Evolutionary conservation across 495 filamentous ascomycete genomes (phyloP).

Genomic region (Umbilicaria muhlenbergii): DNA sequence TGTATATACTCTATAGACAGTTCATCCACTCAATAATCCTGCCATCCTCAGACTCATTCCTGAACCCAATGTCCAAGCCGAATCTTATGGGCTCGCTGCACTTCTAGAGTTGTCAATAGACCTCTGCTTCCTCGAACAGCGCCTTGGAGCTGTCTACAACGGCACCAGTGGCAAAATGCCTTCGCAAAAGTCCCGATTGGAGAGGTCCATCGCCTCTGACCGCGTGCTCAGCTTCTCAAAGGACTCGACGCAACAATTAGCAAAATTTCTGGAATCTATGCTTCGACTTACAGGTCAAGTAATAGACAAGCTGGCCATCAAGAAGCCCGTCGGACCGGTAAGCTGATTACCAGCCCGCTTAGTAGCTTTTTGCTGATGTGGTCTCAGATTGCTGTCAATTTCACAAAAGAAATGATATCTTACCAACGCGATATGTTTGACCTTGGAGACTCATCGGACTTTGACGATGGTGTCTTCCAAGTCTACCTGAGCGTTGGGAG

Average conservation of each 20-base stretch:
- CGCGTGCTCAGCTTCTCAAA: conserved; percentile 43
- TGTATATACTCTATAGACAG: conserved; percentile 27
- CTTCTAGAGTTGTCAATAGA: conserved; percentile 37
- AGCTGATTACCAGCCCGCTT: no score
- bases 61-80: conserved; percentile 10
- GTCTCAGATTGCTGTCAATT: conserved; percentile 16
- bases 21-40: conserved; percentile 52
- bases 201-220: conserved; percentile 45
- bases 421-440: conserved; percentile 16
- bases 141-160: conserved; percentile 15
- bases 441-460: conserved; percentile 13
- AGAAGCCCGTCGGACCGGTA: no score
- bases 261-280: conserved; percentile 18
- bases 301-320: no score
- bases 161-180: conserved; percentile 33
- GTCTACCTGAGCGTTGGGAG: conserved; percentile 33
- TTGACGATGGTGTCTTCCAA: conserved; percentile 40
- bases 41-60: conserved; percentile 27
- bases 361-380: conserved; percentile 7
- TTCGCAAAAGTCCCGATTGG: conserved; percentile 49
- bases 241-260: conserved; percentile 45
- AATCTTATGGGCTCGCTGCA: conserved; percentile 27
- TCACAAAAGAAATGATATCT: conserved; percentile 4
- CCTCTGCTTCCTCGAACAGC: conserved; percentile 16
- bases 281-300: not conserved